Percentiles rank a stretch among this genome's conserved stretches.
Conservation (phyloP, 164 flowering plant genomes). For the Vitis labrusca region DNA sequence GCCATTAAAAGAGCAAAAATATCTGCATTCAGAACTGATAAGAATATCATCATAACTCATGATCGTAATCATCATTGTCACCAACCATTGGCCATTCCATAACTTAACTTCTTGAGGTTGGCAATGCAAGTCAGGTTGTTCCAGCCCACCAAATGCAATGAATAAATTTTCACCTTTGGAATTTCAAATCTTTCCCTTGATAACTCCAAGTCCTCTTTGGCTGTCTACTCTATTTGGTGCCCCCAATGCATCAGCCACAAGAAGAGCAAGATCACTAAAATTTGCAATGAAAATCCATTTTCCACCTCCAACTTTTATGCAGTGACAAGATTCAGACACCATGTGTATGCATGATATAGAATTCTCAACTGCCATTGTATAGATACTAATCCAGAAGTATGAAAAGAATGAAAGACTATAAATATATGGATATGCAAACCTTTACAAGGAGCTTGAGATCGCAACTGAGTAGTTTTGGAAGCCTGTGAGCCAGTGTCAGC, state of each 20-base stretch:
- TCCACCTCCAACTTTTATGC: too few species aligned
- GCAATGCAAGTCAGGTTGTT: background rate
- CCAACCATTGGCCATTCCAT: background rate
- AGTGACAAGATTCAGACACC: too few species aligned
- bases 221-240: too few species aligned
- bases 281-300: too few species aligned
- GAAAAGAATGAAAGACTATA: background rate
- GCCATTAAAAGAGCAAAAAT: background rate
- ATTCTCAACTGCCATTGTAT: too few species aligned
- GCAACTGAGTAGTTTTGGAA: conserved; percentile 38
- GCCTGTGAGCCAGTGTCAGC: conserved; percentile 51
- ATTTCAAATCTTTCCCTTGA: background rate
- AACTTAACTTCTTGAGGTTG: background rate
- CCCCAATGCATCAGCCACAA: too few species aligned
- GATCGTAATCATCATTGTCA: background rate
- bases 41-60: background rate
- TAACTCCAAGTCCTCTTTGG: background rate
- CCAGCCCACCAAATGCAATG: conserved; percentile 1
- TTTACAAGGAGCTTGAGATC: conserved; percentile 47
- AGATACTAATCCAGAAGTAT: background rate
- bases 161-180: background rate
- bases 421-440: conserved; percentile 35
- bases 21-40: background rate
- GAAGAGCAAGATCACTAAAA: too few species aligned
- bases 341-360: too few species aligned